Conservation (phyloP, 2,329 filamentous ascomycete species). For the Blumeria graminis region DNA sequence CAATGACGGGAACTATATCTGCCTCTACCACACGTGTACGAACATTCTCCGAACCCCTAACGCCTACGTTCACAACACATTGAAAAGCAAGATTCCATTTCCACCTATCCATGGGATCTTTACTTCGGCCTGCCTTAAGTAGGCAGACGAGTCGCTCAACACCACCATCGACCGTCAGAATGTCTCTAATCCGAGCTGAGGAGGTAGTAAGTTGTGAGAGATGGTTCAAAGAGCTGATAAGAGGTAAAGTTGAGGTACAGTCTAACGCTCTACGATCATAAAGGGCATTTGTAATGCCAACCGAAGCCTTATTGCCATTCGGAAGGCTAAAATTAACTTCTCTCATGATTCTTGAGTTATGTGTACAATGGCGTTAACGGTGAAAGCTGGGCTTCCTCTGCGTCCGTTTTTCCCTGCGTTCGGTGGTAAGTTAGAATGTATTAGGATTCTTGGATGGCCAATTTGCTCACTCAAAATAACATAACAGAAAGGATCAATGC, state of each 20-base stretch:
- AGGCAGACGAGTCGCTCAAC: constrained; percentile 94
- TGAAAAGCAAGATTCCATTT: constrained; percentile 99
- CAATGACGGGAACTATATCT: constrained; percentile 97
- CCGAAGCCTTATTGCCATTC: constrained; percentile 97
- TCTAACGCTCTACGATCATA: constrained; percentile 95
- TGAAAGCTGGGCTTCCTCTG: too few relatives aligned
- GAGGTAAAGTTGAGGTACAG: constrained; percentile 87
- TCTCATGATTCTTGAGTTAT: constrained; percentile 43
- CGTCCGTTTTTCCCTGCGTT: too few relatives aligned
- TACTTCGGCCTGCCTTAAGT: constrained; percentile 86
- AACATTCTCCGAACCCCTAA: constrained; percentile 81
- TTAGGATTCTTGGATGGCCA: too few relatives aligned
- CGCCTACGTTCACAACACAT: constrained; percentile 96
- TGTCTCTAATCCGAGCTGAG: constrained; percentile 89
- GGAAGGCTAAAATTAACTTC: constrained; percentile 99
- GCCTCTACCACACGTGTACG: constrained; percentile 90
- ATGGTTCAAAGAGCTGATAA: constrained; percentile 98
- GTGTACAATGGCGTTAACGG: too few relatives aligned
- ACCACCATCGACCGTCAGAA: constrained; percentile 93
- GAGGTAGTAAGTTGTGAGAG: constrained; percentile 96
- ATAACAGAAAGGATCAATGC: too few relatives aligned
- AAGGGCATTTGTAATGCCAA: constrained; percentile 92
- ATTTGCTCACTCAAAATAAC: too few relatives aligned
- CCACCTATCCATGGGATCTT: constrained; percentile 99
- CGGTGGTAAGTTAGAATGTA: too few relatives aligned